Evolutionary conservation across 139 green algal species (phyloP).

Genomic region (Auxenochlorella pyrenoidosa): DNA sequence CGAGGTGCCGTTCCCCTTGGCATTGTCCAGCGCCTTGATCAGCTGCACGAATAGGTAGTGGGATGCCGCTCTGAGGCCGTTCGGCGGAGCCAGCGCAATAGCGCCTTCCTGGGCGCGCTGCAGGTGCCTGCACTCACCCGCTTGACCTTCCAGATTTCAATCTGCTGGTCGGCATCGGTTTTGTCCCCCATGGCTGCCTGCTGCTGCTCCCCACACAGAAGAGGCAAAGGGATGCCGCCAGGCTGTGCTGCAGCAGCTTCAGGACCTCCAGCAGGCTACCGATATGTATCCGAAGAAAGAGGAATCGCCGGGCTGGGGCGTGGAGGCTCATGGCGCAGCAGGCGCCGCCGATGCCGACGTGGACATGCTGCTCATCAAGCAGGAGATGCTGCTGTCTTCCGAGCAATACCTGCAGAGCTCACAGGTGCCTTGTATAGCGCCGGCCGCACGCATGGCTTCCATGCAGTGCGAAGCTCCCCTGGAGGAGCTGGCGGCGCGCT

Average conservation of each 20-base stretch:
- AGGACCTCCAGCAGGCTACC: background rate
- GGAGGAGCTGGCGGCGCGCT: conserved; percentile 22
- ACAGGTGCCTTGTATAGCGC: background rate
- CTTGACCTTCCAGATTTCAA: conserved; percentile 97
- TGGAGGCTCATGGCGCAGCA: background rate
- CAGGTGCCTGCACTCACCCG: conserved; percentile 62
- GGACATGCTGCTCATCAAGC: too few relatives aligned
- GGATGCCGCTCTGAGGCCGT: background rate
- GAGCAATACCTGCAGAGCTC: background rate
- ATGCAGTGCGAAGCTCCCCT: conserved; percentile 8
- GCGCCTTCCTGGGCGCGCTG: background rate
- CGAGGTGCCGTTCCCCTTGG: conserved; percentile 95
- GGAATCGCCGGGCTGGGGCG: background rate
- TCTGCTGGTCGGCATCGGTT: conserved; percentile 76
- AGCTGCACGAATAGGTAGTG: conserved; percentile 60
- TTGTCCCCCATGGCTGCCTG: conserved; percentile 12
- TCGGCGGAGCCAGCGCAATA: background rate
- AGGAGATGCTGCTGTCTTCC: too few relatives aligned
- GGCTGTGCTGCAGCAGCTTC: background rate
- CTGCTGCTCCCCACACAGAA: background rate
- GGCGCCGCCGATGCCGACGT: background rate
- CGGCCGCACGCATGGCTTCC: background rate
- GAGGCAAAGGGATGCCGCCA: background rate
- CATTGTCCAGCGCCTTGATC: conserved; percentile 89
- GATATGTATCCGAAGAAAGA: background rate